Evolutionary conservation across 2,329 filamentous ascomycete genomes (phyloP), one percentile per base, ranked within the genome.

Genomic region (Trichoderma arundinaceum): DNA sequence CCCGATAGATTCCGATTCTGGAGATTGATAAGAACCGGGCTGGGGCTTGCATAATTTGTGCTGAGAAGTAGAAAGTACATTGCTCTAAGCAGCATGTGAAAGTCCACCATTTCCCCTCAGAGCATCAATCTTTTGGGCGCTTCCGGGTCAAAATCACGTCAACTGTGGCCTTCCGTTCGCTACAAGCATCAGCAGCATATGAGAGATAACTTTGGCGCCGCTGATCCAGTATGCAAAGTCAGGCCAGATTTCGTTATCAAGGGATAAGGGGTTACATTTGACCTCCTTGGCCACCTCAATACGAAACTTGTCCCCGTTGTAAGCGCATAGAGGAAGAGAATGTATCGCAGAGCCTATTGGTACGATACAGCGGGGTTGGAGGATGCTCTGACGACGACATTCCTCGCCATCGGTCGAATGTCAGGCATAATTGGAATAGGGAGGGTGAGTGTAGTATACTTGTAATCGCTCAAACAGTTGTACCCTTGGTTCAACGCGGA

Each of bases 361-460:
- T 15, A 15, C 43, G 41, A 39, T 48, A 28, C 39, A 32, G 52
- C 33, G 43, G 38, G 51, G 17, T 17, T 9, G 5, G 32, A 35
- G 39, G 48, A 46, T 46, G 13, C 32, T 28, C 28, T 54, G 38
- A 44, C 17, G 22, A 46, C 22, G 41, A 28, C 28, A n/a, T 35
- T 17, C 15, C 51, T 53, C 17, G n/a, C 15, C 4, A 1, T n/a
- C 32, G 43, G 43, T 28, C 32, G 13, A n/a, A 33, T 62, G 17
- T 19, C 10, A 44, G 19, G 32, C 46, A 32, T 17, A 19, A 35
- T 33, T 12, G 17, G 10, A 19, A 32, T 52, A 33, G 28, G 61
- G 41, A 64, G 61, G 61, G 61, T 64, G 61, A 49, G 41, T 44
- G 51, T 64, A 64, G 61, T 56, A 33, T 64, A 64, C 61, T 39